Evolutionary conservation across 768 basidiomycete genomes (phyloP), one percentile per base, ranked within the genome.

Genomic region (Trametopsis cervina): DNA sequence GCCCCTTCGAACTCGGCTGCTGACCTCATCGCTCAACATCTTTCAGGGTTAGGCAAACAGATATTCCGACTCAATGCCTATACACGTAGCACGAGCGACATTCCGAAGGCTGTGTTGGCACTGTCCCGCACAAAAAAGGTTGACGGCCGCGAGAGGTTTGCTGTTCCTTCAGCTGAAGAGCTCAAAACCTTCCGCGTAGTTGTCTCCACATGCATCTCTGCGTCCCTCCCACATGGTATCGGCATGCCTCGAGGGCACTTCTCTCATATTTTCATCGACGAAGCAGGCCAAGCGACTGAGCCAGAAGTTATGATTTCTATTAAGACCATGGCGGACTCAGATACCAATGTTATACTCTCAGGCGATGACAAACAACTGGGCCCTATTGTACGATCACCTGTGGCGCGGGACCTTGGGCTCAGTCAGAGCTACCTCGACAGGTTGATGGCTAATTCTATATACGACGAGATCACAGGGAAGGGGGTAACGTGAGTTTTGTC

Each of bases 351-450:
- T 21, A 60, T 86, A 2, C 66, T 87, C 0, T 77, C 81, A 1
- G 84, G 85, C 0, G 85, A 87, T 55, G 82, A 77, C 0, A 81
- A 80, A 61, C 85, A 86, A 55, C 68, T 86, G 9, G 82, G 85
- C 0, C 85, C 85, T 0, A 77, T 85, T 46, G 74, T 86, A 42
- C 70, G 76, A 1, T 85, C 83, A 0, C 51, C 51, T 2, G 66
- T 83, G 33, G 83, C 83, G 2, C 66, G 72, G 17, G 66, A 69
- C 26, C 65, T 85, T 3, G 81, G 80, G 0, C 60, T 86, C 3
- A 75, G 76, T 48, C 69, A 54, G 17, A 84, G 82, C 52, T 85
- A 76, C 50, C 58, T 86, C 22, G 80, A 84, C 55, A 66, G 84
- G 7, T 56, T 63, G 66, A 69, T 45, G 66, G 67, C 44, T 67